phyloP scores from a whole-genome alignment of 768 basidiomycete species.

The Tricholoma terreum region DNA sequence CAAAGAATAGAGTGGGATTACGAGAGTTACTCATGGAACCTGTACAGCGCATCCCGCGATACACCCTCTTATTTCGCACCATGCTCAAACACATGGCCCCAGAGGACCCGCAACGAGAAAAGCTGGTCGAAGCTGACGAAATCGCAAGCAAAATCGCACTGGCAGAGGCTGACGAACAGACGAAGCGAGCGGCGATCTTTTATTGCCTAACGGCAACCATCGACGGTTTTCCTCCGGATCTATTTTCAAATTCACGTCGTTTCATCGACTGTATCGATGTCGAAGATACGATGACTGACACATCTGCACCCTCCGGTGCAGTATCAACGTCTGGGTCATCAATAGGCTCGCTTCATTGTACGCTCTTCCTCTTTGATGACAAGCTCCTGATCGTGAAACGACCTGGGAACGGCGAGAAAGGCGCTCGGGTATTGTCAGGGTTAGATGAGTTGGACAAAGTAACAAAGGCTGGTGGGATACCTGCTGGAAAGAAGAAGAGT shows the following conservation, averaged over 20 bases:
- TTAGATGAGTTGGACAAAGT: slow-evolving; percentile 77
- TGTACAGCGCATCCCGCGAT: slow-evolving; percentile 92
- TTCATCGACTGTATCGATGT: slow-evolving; percentile 94
- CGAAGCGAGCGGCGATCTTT: slow-evolving; percentile 84
- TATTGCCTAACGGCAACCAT: slow-evolving; percentile 81
- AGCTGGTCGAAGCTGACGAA: slow-evolving; percentile 80
- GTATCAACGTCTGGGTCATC: slow-evolving; percentile 36
- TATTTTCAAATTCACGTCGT: slow-evolving; percentile 86
- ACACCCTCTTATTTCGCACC: slow-evolving; percentile 86
- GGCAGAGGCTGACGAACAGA: slow-evolving; percentile 90
- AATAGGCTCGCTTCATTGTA: slow-evolving; percentile 66
- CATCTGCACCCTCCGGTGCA: slow-evolving; percentile 37
- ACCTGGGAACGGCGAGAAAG: slow-evolving; percentile 70
- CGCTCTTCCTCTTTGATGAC: slow-evolving; percentile 92
- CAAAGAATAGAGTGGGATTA: slow-evolving; percentile 79
- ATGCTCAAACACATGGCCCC: slow-evolving; percentile 90
- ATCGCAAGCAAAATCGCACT: slow-evolving; percentile 87
- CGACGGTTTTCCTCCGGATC: slow-evolving; percentile 84
- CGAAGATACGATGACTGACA: slow-evolving; percentile 68
- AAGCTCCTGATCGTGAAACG: slow-evolving; percentile 90
- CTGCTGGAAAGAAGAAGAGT: slow-evolving; percentile 68
- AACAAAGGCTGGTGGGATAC: slow-evolving; percentile 58
- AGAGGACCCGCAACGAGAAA: slow-evolving; percentile 72
- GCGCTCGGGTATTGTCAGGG: slow-evolving; percentile 67
- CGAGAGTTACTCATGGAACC: slow-evolving; percentile 95